These are phyloP conservation scores for Clarireedia homoeocarpa DNA, from an alignment of 2,329 filamentous ascomycete genomes.

Conservation along the genomic window DNA sequence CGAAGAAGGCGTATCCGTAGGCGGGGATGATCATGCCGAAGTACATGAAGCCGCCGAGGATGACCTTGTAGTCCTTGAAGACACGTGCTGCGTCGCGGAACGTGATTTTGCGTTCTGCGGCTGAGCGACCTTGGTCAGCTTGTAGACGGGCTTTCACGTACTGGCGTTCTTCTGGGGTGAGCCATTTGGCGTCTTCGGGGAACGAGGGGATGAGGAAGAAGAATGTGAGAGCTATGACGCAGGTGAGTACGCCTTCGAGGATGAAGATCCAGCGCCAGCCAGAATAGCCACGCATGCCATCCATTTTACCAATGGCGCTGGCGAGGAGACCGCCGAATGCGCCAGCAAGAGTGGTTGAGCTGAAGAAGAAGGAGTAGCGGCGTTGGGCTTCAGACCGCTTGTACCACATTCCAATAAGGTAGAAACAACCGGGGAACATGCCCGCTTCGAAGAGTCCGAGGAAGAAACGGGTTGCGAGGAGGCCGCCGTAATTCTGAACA, in stretches of 20 bases:
- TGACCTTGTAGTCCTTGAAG: conserved; percentile 67
- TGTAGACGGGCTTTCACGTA: conserved; percentile 60
- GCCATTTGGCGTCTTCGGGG: conserved; percentile 67
- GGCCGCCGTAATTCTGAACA: conserved; percentile 61
- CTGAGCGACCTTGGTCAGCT: conserved; percentile 61
- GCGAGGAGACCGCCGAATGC: conserved; percentile 84
- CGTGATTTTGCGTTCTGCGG: conserved; percentile 53
- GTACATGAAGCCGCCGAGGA: conserved; percentile 73
- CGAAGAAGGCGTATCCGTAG: conserved; percentile 72
- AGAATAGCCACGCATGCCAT: conserved; percentile 55
- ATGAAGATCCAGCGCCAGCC: conserved; percentile 85
- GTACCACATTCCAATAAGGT: conserved; percentile 86
- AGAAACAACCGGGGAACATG: conserved; percentile 69
- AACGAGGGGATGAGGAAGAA: conserved; percentile 68
- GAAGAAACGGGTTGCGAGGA: conserved; percentile 78
- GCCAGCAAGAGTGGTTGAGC: conserved; percentile 67
- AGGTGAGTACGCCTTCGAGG: conserved; percentile 60
- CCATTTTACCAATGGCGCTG: conserved; percentile 83
- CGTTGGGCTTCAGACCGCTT: conserved; percentile 80
- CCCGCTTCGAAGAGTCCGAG: conserved; percentile 69
- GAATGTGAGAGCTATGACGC: conserved; percentile 51
- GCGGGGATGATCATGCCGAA: conserved; percentile 71
- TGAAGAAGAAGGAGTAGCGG: conserved; percentile 91
- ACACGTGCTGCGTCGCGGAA: conserved; percentile 51
- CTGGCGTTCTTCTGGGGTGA: conserved; percentile 58